Evolutionary conservation across 257 asterid genomes (phyloP), one percentile per base, ranked within the genome.

Genomic region (Gardenia jasminoides): DNA sequence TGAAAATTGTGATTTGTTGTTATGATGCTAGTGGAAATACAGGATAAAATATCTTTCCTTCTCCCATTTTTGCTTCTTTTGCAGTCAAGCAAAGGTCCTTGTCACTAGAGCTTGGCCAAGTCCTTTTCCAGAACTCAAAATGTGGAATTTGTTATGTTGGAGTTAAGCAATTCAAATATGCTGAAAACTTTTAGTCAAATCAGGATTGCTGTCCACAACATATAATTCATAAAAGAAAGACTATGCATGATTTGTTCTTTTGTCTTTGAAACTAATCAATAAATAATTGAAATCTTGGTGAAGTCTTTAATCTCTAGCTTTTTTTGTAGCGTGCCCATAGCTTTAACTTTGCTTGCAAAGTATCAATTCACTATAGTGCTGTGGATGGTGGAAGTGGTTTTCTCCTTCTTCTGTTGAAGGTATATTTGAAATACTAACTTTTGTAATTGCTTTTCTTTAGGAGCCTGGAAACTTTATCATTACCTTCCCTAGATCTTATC

Each of bases 391-490:
- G 75, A 71, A 44, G 58, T n/a, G 16, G 50, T 13, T 13, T 71
- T 61, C 65, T 11, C 20, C 3, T 24, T 43, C 31, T 44, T 66
- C 41, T 24, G 48, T 26, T 83, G 71, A 41, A 43, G 33, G 44
- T 76, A 62, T 7, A 50, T 74, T 46, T 70, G n/a, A 56, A 72
- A 59, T 72, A 24, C 48, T 64, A 74, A 10, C 30, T 70, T 41
- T 66, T 48, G 3, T 4, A 62, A 64, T 72, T 85, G 39, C 46
- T 69, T 46, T 72, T 67, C 84, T 83, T 69, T 92, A 94, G 99
- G 99, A 94, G 90, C 99, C 99, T 72, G 99, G 99, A 80, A 91
- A 94, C 86, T 94, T 94, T 69, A 97, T 94, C 54, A 89, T 94
- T 83, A 94, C 99, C 74, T 94, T 94, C 78, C 99, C 99, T 81